Percentiles rank a stretch among this genome's conserved stretches.
These are phyloP conservation scores for Cytidiella melzeri DNA, from an alignment of 768 basidiomycete species.

Conservation along the genomic window DNA sequence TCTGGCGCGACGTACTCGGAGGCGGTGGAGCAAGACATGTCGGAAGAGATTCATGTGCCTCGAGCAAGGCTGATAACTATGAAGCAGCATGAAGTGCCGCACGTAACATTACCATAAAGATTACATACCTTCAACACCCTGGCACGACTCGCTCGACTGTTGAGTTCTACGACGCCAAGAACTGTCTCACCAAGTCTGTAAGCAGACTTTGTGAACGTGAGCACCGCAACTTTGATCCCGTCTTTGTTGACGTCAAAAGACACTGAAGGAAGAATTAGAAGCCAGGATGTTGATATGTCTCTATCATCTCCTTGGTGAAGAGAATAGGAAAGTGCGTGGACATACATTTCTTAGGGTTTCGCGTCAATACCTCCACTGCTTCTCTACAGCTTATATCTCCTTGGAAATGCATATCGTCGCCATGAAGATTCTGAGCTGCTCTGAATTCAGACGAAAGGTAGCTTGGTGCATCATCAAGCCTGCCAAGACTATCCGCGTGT, in stretches of 20 bases:
- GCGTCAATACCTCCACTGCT: constrained; percentile 85
- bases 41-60: constrained; percentile 83
- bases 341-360: constrained; percentile 85
- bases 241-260: constrained; percentile 97
- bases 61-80: constrained; percentile 83
- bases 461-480: no score
- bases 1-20: constrained; percentile 40
- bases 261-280: constrained; percentile 36
- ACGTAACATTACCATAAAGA: background rate
- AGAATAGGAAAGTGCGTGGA: constrained; percentile 3
- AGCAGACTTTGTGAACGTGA: constrained; percentile 89
- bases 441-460: no score
- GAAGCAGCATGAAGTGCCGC: background rate
- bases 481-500: background rate
- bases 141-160: constrained; percentile 58
- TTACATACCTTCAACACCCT: constrained; percentile 75
- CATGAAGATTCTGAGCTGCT: no score
- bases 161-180: constrained; percentile 82
- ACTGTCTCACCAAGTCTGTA: constrained; percentile 93
- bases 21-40: constrained; percentile 40
- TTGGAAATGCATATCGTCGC: no score
- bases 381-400: constrained; percentile 71
- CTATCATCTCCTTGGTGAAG: constrained; percentile 1
- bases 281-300: background rate
- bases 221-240: constrained; percentile 78